These are phyloP conservation scores for Gnetum montanum DNA, from an alignment of 75 land plant species.

Conservation along the genomic window DNA sequence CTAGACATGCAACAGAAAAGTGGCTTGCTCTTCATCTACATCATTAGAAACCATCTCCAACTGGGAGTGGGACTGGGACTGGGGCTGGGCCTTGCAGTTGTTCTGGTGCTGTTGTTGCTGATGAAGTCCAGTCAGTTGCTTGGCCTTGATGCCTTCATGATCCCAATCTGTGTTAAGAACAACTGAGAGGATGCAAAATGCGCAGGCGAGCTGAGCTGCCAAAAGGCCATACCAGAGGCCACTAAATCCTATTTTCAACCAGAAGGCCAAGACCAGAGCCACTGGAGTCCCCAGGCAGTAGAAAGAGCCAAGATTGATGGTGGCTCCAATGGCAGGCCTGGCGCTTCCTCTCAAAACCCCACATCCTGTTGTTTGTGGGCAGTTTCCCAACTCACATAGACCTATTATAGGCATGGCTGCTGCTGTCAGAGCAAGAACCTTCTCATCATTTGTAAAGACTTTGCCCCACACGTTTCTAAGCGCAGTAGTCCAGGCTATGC, in stretches of 20 bases:
- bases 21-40: too few relatives aligned
- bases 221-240: slow-evolving; percentile 91
- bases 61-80: too few relatives aligned
- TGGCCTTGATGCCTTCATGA: slow-evolving; percentile 49
- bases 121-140: slow-evolving; percentile 37
- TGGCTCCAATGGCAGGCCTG: slow-evolving; percentile 66
- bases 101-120: too few relatives aligned
- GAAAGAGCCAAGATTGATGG: slow-evolving; percentile 74
- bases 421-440: slow-evolving; percentile 44
- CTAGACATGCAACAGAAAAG: too few relatives aligned
- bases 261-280: slow-evolving; percentile 69
- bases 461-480: slow-evolving; percentile 49
- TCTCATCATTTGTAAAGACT: slow-evolving; percentile 58
- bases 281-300: slow-evolving; percentile 86
- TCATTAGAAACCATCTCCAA: too few relatives aligned
- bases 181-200: slow-evolving; percentile 39
- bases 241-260: slow-evolving; percentile 49
- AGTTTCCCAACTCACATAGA: slow-evolving; percentile 83
- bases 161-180: slow-evolving; percentile 73
- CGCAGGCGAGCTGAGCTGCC: slow-evolving; percentile 71
- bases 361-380: slow-evolving; percentile 92
- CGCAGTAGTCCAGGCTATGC: slow-evolving; percentile 56
- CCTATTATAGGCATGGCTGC: slow-evolving; percentile 77
- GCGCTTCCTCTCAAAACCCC: slow-evolving; percentile 88
- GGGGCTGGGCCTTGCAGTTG: too few relatives aligned